Conservation (phyloP, 257 asterid genomes). For the Fraxinus cuspidata region DNA sequence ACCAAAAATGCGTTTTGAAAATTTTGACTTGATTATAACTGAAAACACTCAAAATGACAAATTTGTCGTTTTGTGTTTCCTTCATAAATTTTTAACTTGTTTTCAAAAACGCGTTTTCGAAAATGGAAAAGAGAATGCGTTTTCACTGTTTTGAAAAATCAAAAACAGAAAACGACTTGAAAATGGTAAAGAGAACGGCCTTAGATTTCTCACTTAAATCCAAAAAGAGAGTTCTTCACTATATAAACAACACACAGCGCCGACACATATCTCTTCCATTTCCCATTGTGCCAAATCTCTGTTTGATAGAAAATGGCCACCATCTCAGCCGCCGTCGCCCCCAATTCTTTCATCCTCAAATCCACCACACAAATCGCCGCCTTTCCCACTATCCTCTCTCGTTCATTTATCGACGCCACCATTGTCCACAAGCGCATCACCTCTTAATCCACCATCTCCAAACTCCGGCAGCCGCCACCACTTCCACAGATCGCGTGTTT, state of each 20-base stretch:
- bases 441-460: conserved; percentile 55
- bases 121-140: too few species aligned
- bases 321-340: conserved; percentile 45
- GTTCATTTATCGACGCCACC: conserved; percentile 21
- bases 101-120: too few species aligned
- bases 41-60: too few species aligned
- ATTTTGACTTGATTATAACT: too few species aligned
- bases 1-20: too few species aligned
- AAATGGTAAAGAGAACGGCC: too few species aligned
- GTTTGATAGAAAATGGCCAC: conserved; percentile 31
- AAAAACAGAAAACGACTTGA: too few species aligned
- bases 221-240: too few species aligned
- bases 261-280: not conserved
- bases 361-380: conserved; percentile 43
- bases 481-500: conserved; percentile 66
- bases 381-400: conserved; percentile 45
- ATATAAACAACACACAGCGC: not conserved
- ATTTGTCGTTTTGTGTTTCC: too few species aligned
- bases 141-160: too few species aligned
- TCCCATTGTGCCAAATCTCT: not conserved
- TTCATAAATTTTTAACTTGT: too few species aligned
- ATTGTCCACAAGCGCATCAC: conserved; percentile 35
- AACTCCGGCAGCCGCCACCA: conserved; percentile 43
- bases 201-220: not conserved
- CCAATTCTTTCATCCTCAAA: conserved; percentile 34